phyloP scores from a whole-genome alignment of 495 filamentous ascomycete species.

The Amniculicola lignicola region DNA sequence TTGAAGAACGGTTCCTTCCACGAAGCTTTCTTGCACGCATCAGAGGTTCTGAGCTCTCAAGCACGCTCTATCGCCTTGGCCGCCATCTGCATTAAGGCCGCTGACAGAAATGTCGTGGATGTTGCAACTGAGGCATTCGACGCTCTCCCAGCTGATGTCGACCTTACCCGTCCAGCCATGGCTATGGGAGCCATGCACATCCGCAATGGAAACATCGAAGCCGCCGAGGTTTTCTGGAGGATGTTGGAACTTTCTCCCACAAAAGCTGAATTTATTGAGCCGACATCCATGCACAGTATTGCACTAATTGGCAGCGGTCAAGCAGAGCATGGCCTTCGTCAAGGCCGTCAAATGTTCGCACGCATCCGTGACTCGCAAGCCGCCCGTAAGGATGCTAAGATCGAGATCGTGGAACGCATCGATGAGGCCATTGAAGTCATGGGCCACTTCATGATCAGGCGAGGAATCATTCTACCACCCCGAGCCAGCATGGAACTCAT shows the following conservation, averaged over 20 bases:
- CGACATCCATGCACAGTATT: slow-evolving; percentile 79
- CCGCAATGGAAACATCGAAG: slow-evolving; percentile 70
- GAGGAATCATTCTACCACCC: slow-evolving; percentile 49
- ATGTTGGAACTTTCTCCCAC: slow-evolving; percentile 50
- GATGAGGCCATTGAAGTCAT: slow-evolving; percentile 85
- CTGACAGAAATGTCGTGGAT: slow-evolving; percentile 70
- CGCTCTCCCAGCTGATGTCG: slow-evolving; percentile 44
- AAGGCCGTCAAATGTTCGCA: slow-evolving; percentile 77
- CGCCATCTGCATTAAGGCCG: slow-evolving; percentile 63
- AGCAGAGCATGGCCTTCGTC: slow-evolving; percentile 68
- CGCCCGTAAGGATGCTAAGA: slow-evolving; percentile 38
- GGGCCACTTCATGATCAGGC: slow-evolving; percentile 52
- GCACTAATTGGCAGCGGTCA: slow-evolving; percentile 77
- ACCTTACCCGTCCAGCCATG: slow-evolving; percentile 64
- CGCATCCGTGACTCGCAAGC: slow-evolving; percentile 62
- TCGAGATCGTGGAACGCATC: slow-evolving; percentile 70
- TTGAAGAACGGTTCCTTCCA: slow-evolving; percentile 60
- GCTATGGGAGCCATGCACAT: slow-evolving; percentile 82
- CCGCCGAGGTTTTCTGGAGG: slow-evolving; percentile 73
- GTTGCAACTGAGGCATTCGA: slow-evolving; percentile 68
- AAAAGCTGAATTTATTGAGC: slow-evolving; percentile 63
- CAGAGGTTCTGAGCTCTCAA: slow-evolving; percentile 47
- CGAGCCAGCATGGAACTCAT: slow-evolving; percentile 59
- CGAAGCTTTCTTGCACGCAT: slow-evolving; percentile 63
- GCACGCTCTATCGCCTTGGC: slow-evolving; percentile 55